Evolutionary conservation across 495 filamentous ascomycete species (phyloP).

Genomic region (Geopyxis carbonaria): DNA sequence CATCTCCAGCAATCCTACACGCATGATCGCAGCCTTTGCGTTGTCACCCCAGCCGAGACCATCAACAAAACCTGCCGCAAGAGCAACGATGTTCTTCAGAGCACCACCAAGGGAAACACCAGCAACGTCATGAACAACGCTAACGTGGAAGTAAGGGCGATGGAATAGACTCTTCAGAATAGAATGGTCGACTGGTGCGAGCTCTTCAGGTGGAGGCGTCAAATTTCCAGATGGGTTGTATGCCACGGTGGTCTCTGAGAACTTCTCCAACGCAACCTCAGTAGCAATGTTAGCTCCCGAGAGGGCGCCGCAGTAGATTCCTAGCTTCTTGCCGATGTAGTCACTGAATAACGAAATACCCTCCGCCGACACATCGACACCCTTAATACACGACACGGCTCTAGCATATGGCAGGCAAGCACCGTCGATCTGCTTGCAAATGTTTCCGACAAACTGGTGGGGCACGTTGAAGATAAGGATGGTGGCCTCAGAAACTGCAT

Average conservation of each 20-base stretch:
- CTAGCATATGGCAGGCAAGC: conserved; percentile 82
- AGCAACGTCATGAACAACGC: conserved; percentile 78
- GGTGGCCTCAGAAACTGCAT: conserved; percentile 63
- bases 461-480: conserved; percentile 95
- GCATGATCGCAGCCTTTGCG: conserved; percentile 92
- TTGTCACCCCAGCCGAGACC: conserved; percentile 97
- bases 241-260: conserved; percentile 88
- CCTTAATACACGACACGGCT: conserved; percentile 96
- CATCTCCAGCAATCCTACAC: conserved; percentile 85
- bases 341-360: conserved; percentile 85
- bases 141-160: conserved; percentile 93
- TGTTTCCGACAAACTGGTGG: conserved; percentile 87
- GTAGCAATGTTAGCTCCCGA: conserved; percentile 93
- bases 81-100: conserved; percentile 90
- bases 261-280: conserved; percentile 88
- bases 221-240: conserved; percentile 69
- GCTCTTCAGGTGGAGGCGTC: conserved; percentile 55
- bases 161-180: conserved; percentile 75
- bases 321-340: conserved; percentile 70
- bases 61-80: conserved; percentile 88
- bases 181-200: conserved; percentile 64
- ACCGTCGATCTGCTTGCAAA: conserved; percentile 70
- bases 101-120: conserved; percentile 91
- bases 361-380: conserved; percentile 70
- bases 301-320: conserved; percentile 93